phyloP scores from a whole-genome alignment of 2,329 filamentous ascomycete species.

The Neurospora crassa region DNA sequence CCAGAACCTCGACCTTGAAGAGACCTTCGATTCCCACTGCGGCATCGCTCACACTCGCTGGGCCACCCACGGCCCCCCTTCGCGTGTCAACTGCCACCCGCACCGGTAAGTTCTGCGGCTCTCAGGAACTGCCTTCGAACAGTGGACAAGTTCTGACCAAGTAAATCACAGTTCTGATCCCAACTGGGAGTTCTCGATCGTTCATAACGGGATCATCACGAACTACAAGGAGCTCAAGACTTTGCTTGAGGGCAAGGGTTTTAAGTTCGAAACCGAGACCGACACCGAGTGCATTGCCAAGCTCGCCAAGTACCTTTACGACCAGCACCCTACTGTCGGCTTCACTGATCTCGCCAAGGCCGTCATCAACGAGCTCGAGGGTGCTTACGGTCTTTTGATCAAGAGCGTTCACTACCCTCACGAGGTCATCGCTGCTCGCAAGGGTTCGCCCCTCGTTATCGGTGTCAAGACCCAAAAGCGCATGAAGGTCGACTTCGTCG shows the following conservation, averaged over 20 bases:
- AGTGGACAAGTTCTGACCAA: slow-evolving; percentile 9
- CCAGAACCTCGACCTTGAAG: slow-evolving; percentile 72
- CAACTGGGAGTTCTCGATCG: slow-evolving; percentile 91
- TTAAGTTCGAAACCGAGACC: slow-evolving; percentile 98
- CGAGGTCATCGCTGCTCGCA: slow-evolving; percentile 94
- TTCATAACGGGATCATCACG: slow-evolving; percentile 99
- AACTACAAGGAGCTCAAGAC: slow-evolving; percentile 99
- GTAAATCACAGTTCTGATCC: slow-evolving; percentile 66
- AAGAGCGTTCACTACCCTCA: slow-evolving; percentile 98
- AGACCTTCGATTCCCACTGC: slow-evolving; percentile 95
- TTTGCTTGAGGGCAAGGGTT: slow-evolving; percentile 85
- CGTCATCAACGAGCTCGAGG: slow-evolving; percentile 96
- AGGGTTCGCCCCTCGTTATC: slow-evolving; percentile 95
- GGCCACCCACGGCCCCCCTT: slow-evolving; percentile 95
- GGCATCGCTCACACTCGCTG: slow-evolving; percentile 98
- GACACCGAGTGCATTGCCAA: slow-evolving; percentile 99
- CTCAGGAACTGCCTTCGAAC: not conserved
- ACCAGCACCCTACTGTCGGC: slow-evolving; percentile 85
- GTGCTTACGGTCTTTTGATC: slow-evolving; percentile 91
- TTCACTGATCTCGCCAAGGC: slow-evolving; percentile 96
- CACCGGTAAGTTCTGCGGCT: slow-evolving; percentile 62
- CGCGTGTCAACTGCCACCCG: slow-evolving; percentile 93
- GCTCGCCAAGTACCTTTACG: slow-evolving; percentile 95
- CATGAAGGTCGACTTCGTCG: slow-evolving; percentile 99
- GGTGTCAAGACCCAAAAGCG: slow-evolving; percentile 95